A percentile compares a stretch with the other conserved stretches of the same genome.
These are phyloP conservation scores for Dictyostelium firmibasis DNA, from an alignment of 78 protist genomes.

Conservation along the genomic window DNA sequence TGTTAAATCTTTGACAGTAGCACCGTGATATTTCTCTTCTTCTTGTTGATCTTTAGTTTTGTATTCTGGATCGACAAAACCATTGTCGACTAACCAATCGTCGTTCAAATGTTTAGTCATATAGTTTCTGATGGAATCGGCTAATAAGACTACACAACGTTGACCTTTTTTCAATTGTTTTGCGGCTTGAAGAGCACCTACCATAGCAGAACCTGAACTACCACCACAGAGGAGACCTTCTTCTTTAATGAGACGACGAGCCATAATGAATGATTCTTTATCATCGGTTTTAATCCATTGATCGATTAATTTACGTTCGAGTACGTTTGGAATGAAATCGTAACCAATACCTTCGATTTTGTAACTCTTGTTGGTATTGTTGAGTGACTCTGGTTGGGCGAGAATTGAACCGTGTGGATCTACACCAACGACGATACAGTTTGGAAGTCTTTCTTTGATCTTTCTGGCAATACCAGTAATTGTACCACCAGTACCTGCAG, in stretches of 20 bases:
- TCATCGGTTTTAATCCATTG: conserved; percentile 93
- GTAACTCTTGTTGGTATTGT: conserved; percentile 34
- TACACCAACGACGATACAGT: conserved; percentile 92
- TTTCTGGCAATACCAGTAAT: conserved; percentile 93
- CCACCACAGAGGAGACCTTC: conserved; percentile 95
- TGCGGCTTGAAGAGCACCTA: conserved; percentile 90
- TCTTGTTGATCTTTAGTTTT: conserved; percentile 39
- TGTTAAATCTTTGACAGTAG: conserved; percentile 57
- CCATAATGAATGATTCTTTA: conserved; percentile 87
- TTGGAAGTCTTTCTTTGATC: conserved; percentile 89
- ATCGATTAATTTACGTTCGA: conserved; percentile 87
- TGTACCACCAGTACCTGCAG: conserved; percentile 99
- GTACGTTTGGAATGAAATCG: conserved; percentile 92
- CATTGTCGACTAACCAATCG: conserved; percentile 92
- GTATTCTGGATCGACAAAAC: conserved; percentile 83
- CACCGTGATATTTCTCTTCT: conserved; percentile 80
- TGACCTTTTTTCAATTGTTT: conserved; percentile 73
- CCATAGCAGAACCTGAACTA: conserved; percentile 90
- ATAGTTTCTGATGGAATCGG: conserved; percentile 95
- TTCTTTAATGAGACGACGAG: conserved; percentile 89
- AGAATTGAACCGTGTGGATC: conserved; percentile 97
- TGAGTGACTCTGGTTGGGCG: conserved; percentile 89
- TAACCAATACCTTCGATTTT: conserved; percentile 98
- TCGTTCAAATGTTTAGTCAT: conserved; percentile 93
- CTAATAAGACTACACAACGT: conserved; percentile 91